Conservation (phyloP, 257 asterid species). For the Lycium ferocissimum region DNA sequence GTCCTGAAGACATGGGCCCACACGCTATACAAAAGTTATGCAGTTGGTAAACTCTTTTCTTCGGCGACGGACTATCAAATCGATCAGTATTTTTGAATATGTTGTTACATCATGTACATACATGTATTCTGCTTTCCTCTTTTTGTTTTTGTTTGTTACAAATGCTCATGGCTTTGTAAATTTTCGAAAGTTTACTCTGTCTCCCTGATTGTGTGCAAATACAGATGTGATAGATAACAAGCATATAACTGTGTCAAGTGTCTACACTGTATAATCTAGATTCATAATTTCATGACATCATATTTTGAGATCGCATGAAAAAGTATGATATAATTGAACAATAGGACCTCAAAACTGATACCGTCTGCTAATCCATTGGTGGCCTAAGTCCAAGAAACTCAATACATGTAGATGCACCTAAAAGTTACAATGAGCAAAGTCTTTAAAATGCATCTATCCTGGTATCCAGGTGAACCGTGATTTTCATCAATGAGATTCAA, state of each 20-base stretch:
- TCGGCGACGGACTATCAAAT: background rate
- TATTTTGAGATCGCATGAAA: background rate
- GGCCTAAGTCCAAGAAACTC: background rate
- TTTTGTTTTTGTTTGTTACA: background rate
- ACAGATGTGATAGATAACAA: background rate
- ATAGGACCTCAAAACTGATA: background rate
- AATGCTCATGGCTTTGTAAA: background rate
- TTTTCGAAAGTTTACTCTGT: background rate
- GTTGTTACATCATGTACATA: background rate
- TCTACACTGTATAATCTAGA: background rate
- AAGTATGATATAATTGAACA: background rate
- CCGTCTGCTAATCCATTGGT: background rate
- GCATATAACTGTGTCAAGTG: background rate
- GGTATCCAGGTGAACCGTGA: rapidly evolving
- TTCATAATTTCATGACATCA: background rate
- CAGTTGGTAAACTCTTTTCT: background rate
- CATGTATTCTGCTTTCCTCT: background rate
- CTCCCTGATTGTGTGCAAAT: background rate
- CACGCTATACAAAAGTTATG: background rate
- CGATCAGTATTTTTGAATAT: background rate
- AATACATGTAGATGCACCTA: background rate
- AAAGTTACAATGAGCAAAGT: background rate
- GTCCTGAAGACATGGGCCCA: background rate
- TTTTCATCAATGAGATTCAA: background rate
- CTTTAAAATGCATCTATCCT: background rate